These are phyloP conservation scores for Ambrosia artemisiifolia DNA, from an alignment of 129 eudicot species.

Conservation along the genomic window DNA sequence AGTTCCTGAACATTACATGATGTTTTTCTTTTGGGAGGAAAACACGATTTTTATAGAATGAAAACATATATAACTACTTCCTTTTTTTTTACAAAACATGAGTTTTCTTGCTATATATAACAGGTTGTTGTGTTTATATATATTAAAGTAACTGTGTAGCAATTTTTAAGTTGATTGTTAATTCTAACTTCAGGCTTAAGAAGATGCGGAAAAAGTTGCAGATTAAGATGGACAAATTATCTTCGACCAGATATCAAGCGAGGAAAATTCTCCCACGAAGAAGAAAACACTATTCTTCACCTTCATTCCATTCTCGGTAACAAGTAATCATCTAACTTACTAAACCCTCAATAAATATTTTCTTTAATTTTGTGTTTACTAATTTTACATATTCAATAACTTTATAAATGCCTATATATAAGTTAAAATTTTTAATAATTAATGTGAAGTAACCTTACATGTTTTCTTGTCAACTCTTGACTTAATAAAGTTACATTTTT, in stretches of 20 bases:
- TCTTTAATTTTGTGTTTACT: too few species aligned
- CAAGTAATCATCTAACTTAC: conserved; percentile 31
- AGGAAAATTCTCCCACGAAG: conserved; percentile 48
- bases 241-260: conserved; percentile 50
- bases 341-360: too few species aligned
- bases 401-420: background rate
- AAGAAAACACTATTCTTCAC: conserved; percentile 42
- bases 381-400: too few species aligned
- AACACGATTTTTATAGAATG: too few species aligned
- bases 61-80: too few species aligned
- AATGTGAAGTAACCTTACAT: background rate
- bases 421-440: background rate
- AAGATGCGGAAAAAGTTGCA: conserved; percentile 54
- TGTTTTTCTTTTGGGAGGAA: too few species aligned
- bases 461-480: background rate
- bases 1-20: too few species aligned
- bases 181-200: conserved; percentile 39
- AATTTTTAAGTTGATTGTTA: too few species aligned
- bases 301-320: conserved; percentile 51
- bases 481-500: background rate
- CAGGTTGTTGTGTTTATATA: too few species aligned
- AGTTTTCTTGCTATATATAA: too few species aligned
- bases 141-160: too few species aligned
- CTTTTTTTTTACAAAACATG: too few species aligned
- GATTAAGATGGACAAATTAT: conserved; percentile 58